Base-by-base conservation (phyloP, 345 rosid genomes). In the Erucastrum elatum region DNA sequence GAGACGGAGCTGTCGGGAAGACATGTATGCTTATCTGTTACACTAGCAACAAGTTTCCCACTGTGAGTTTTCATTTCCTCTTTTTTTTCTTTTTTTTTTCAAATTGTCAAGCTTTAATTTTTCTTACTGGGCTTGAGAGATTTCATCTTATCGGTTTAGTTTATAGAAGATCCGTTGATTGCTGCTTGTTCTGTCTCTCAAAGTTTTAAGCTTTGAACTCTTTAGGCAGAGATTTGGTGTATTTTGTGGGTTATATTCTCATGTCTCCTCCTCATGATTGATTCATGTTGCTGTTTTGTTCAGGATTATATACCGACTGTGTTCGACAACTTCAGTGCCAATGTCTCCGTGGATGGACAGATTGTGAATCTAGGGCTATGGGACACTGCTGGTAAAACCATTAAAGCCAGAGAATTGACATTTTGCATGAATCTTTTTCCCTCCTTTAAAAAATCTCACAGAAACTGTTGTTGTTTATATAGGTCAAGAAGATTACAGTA, bases 21-120 rank as follows among this genome's bases (percentile, higher is more conserved):
- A 95, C 99, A n/a, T 95, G 98, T 85, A 95, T 93, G 99, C 99
- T 95, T 74, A 93, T 95, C 82, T 93, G 98, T 79, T 95, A 91
- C 83, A 95, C 99, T 66, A 91, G 98, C 85, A 95, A 95, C 92
- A 91, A 90, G 91, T 95, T 95, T 85, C 99, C 99, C 1, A 93
- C 98, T 75, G 99, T 95, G 68, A 87, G 74, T 86, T 88, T 79
- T 74, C 26, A 0, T 46, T 59, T 74, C n/a, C 7, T 51, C 58
- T 35, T 7, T 7, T 33, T 35, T 7, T 75, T 49, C 55, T 3
- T 49, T 44, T 61, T 44, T 0, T 61, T 46, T 0, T 21, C n/a
- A n/a, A n/a, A 21, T 70, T 72, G 30, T 55, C 10, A 49, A 78
- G 74, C 11, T 78, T 41, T 66, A 0, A 31, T n/a, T 51, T 72